These are phyloP conservation scores for Trametopsis cervina DNA, from an alignment of 768 basidiomycete species.

Conservation along the genomic window DNA sequence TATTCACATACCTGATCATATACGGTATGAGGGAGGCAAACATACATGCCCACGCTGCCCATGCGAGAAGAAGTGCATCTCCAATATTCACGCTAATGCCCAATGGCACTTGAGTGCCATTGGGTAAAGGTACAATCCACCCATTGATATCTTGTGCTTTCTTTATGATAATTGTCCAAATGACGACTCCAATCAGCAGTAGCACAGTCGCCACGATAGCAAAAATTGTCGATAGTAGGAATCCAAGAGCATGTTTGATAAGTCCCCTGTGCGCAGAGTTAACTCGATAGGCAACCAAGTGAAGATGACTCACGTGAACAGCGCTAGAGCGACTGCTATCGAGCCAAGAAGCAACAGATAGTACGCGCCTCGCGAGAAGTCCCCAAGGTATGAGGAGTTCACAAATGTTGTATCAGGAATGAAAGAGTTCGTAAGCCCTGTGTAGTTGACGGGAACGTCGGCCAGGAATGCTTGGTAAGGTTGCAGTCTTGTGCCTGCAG, in stretches of 20 bases:
- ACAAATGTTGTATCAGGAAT: constrained; percentile 46
- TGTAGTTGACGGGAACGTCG: constrained; percentile 65
- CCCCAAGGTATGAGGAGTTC: constrained; percentile 55
- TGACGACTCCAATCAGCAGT: constrained; percentile 59
- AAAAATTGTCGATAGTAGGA: constrained; percentile 59
- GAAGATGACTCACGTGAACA: constrained; percentile 49
- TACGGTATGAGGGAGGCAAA: constrained; percentile 65
- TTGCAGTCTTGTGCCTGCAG: constrained; percentile 49
- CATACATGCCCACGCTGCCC: constrained; percentile 70
- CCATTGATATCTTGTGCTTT: constrained; percentile 55
- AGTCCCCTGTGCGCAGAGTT: constrained; percentile 44
- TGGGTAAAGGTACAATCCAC: constrained; percentile 32
- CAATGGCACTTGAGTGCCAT: constrained; percentile 31
- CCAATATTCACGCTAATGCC: constrained; percentile 63
- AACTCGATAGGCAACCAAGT: neutral
- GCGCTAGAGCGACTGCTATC: constrained; percentile 54
- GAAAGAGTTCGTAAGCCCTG: constrained; percentile 45
- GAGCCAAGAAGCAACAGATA: constrained; percentile 72
- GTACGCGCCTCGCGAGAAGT: constrained; percentile 62
- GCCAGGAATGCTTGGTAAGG: constrained; percentile 59
- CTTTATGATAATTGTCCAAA: constrained; percentile 74
- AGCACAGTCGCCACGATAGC: constrained; percentile 54
- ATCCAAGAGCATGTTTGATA: constrained; percentile 55
- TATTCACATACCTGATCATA: constrained; percentile 56
- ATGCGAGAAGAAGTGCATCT: constrained; percentile 55